Conservation (phyloP, 305 asterid genomes). For the Striga hermonthica region DNA sequence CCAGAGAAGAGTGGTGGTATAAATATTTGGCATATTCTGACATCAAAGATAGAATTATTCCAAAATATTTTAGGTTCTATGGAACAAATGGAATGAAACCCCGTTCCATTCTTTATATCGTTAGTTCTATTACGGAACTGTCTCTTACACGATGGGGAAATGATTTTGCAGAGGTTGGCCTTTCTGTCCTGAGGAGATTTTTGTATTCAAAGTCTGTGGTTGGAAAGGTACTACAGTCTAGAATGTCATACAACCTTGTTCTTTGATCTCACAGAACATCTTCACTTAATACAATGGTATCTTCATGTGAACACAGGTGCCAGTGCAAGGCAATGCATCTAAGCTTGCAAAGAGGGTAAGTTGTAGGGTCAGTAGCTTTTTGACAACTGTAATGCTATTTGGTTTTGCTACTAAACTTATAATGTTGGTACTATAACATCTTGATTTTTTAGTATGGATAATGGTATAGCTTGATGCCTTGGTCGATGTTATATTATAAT, state of each 20-base stretch:
- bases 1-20: constrained; percentile 96
- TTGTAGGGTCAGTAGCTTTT: constrained; percentile 6
- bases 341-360: constrained; percentile 95
- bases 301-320: constrained; percentile 73
- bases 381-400: constrained; percentile 9
- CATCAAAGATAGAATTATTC: constrained; percentile 9
- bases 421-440: neutral
- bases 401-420: constrained; percentile 5
- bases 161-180: constrained; percentile 72
- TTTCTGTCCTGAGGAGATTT: constrained; percentile 80
- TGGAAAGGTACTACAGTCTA: constrained; percentile 53
- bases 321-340: constrained; percentile 65
- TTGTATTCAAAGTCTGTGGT: constrained; percentile 52
- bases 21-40: constrained; percentile 23
- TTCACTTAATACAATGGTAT: constrained; percentile 37
- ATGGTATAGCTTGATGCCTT: neutral
- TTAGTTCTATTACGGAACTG: neutral
- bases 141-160: constrained; percentile 24
- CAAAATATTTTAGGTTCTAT: constrained; percentile 4
- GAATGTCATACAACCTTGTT: constrained; percentile 18
- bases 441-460: constrained; percentile 13
- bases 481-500: constrained; percentile 8
- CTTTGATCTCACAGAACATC: constrained; percentile 25
- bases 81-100: constrained; percentile 2
- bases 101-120: neutral